phyloP scores from a whole-genome alignment of 257 asterid genomes.

The Solanum rostratum region DNA sequence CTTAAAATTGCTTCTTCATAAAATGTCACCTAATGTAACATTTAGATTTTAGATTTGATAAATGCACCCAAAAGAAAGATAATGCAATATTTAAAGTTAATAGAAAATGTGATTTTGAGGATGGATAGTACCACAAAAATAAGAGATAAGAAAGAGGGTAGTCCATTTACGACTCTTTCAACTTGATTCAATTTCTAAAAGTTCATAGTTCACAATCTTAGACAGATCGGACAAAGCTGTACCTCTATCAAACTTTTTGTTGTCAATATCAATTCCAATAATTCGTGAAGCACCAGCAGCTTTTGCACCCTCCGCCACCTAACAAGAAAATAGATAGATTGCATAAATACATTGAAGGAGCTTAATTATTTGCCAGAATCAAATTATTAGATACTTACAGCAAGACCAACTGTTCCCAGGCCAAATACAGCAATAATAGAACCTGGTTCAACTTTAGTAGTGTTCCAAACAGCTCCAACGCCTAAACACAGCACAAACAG shows the following conservation, averaged over 20 bases:
- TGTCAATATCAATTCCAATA: no score
- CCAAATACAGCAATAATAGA: slow-evolving; percentile 92
- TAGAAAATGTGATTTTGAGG: not conserved
- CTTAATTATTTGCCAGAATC: no score
- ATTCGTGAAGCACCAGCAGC: no score
- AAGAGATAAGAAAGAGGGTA: not conserved
- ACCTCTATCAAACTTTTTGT: no score
- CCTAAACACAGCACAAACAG: slow-evolving; percentile 39
- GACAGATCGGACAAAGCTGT: no score
- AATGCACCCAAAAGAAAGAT: not conserved
- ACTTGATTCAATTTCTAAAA: not conserved
- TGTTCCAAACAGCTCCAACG: slow-evolving; percentile 99
- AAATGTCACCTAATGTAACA: not conserved
- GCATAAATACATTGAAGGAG: no score
- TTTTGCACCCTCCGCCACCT: no score
- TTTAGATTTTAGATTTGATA: not conserved
- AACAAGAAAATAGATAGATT: not conserved
- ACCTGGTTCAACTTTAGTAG: slow-evolving; percentile 94
- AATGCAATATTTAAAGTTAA: not conserved
- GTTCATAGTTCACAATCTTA: no score
- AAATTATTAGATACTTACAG: no score
- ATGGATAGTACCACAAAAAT: slow-evolving; percentile 59
- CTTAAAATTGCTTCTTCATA: not conserved
- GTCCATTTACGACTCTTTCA: not conserved
- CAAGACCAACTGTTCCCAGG: no score